A percentile compares a stretch with the other conserved stretches of the same genome.
phyloP scores from a whole-genome alignment of 306 rosid genomes.

The Fragaria ananassa region DNA sequence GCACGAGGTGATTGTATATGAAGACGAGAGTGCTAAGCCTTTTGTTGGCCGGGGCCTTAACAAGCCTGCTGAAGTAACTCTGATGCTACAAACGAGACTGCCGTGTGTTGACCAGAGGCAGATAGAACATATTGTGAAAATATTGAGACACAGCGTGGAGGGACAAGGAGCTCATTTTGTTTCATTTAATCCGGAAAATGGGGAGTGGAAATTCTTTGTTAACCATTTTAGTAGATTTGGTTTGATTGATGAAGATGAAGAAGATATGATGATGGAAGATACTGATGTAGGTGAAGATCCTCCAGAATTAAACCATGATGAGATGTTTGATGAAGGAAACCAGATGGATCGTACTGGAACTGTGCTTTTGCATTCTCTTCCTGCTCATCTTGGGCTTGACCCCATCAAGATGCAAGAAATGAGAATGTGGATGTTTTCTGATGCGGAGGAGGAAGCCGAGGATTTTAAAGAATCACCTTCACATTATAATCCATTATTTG shows the following conservation, averaged over 20 bases:
- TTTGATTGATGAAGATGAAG: conserved; percentile 80
- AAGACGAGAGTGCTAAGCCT: conserved; percentile 69
- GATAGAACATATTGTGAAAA: conserved; percentile 36
- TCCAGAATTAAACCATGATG: conserved; percentile 38
- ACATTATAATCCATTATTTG: conserved; percentile 37
- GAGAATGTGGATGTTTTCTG: conserved; percentile 82
- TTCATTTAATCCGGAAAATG: conserved; percentile 57
- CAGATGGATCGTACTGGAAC: conserved; percentile 37
- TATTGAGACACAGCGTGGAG: conserved; percentile 48
- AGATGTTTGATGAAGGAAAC: conserved; percentile 48
- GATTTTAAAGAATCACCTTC: conserved; percentile 31
- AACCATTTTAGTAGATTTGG: conserved; percentile 95
- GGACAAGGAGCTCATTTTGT: conserved; percentile 74
- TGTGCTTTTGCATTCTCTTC: conserved; percentile 86
- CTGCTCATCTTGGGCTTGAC: conserved; percentile 93
- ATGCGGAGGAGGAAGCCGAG: conserved; percentile 49
- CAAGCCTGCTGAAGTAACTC: conserved; percentile 90
- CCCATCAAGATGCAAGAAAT: conserved; percentile 88
- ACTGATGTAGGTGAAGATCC: conserved; percentile 37
- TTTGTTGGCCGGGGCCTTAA: conserved; percentile 75
- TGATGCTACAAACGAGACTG: conserved; percentile 42
- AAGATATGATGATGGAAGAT: conserved; percentile 64
- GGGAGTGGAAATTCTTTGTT: conserved; percentile 84
- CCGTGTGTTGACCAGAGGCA: conserved; percentile 32
- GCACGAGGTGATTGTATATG: conserved; percentile 73